Conservation (phyloP, 2,329 filamentous ascomycete species). For the Diaporthe ilicicola region DNA sequence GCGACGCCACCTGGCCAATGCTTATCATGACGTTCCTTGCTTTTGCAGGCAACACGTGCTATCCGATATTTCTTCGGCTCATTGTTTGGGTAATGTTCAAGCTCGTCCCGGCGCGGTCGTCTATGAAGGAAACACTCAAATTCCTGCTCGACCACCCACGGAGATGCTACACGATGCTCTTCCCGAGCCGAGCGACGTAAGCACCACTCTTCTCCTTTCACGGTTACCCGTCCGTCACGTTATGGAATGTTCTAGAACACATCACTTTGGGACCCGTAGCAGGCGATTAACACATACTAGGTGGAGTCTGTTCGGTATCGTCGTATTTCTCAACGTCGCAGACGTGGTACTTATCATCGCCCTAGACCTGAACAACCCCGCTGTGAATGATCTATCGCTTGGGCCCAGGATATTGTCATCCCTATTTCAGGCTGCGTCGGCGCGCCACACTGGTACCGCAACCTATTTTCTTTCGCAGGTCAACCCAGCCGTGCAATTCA, state of each 20-base stretch:
- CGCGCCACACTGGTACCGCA: constrained; percentile 56
- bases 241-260: too few species aligned
- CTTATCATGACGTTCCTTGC: constrained; percentile 58
- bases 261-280: too few species aligned
- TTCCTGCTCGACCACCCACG: constrained; percentile 71
- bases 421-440: constrained; percentile 64
- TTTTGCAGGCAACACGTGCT: constrained; percentile 63
- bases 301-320: constrained; percentile 63
- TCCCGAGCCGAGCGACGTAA: constrained; percentile 66
- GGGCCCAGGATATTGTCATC: constrained; percentile 61
- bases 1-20: constrained; percentile 52
- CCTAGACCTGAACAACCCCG: constrained; percentile 59
- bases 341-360: constrained; percentile 64
- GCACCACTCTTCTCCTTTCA: too few species aligned
- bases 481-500: constrained; percentile 64
- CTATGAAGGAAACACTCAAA: constrained; percentile 53
- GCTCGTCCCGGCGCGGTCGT: constrained; percentile 48
- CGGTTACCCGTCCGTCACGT: too few species aligned
- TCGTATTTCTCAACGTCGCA: constrained; percentile 60
- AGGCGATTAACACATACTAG: too few species aligned
- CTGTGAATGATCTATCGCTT: constrained; percentile 53
- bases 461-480: constrained; percentile 59
- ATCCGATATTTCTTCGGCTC: constrained; percentile 65
- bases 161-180: constrained; percentile 69
- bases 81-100: constrained; percentile 65